These are phyloP conservation scores for Pholiota molesta DNA, from an alignment of 768 basidiomycete genomes.

Conservation along the genomic window DNA sequence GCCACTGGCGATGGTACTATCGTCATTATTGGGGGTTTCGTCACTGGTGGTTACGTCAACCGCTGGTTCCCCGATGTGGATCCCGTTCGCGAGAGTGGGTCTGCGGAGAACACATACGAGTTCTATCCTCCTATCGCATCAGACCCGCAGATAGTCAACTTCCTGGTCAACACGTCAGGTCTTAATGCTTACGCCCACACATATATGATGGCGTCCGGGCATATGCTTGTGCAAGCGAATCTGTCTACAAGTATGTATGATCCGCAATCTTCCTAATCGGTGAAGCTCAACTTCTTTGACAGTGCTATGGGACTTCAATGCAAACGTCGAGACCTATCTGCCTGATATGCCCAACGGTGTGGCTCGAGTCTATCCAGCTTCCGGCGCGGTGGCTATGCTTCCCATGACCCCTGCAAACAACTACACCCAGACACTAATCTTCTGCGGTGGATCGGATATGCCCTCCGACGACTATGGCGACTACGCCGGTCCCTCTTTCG, in stretches of 20 bases:
- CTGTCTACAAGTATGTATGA: constrained; percentile 64
- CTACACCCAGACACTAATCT: constrained; percentile 82
- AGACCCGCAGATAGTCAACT: constrained; percentile 55
- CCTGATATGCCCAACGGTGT: constrained; percentile 77
- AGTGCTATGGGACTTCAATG: constrained; percentile 38
- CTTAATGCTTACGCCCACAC: constrained; percentile 78
- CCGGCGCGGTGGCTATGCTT: constrained; percentile 87
- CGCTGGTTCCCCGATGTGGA: constrained; percentile 71
- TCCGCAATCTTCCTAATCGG: constrained; percentile 2
- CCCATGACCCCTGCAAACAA: constrained; percentile 90
- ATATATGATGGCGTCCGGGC: constrained; percentile 74
- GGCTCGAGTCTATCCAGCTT: constrained; percentile 86
- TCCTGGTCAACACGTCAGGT: constrained; percentile 72
- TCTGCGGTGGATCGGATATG: constrained; percentile 91
- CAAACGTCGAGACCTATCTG: constrained; percentile 60
- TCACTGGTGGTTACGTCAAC: constrained; percentile 80
- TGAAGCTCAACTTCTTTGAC: not conserved
- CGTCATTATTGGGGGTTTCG: constrained; percentile 81
- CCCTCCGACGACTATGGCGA: constrained; percentile 72
- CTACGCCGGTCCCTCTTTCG: constrained; percentile 69
- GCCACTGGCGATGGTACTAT: constrained; percentile 76
- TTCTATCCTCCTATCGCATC: constrained; percentile 70
- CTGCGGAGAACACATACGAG: constrained; percentile 82
- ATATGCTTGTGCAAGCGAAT: constrained; percentile 84
- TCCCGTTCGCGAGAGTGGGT: constrained; percentile 62